Base-by-base conservation (phyloP, 805 yeast species). In the Saturnispora ahearnii region DNA sequence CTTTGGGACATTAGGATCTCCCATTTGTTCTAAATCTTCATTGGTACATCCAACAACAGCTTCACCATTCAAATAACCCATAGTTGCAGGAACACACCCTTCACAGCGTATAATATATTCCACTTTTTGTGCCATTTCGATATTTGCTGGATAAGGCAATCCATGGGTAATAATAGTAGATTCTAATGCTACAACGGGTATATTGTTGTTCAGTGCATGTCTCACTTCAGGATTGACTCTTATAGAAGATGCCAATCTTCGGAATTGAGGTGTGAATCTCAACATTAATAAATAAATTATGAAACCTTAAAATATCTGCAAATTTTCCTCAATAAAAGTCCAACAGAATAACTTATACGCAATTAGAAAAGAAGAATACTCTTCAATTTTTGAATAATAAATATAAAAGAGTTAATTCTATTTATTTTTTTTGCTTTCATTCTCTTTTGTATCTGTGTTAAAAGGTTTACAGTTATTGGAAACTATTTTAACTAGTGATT, bases 81-180 rank as follows among this genome's bases (percentile, higher is more conserved):
- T 79, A 0, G 96, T 87, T 0, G 96, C 96, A 0, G 96, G 96
- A 5, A 84, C 66, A 1, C 81, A 89, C 7, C 91, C 90, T 33
- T 72, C 62, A 0, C 62, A 60, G 41, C 95, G 71, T 15, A 88
- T 74, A 7, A 74, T 67, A 4, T 62, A 51, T 63, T 88, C 96
- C 1, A 86, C 95, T 1, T 70, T 64, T 30, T 58, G 58, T 0
- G 96, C 96, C 88, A 88, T 82, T 26, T 72, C 71, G 10, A 85
- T 59, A 59, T 89, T 88, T 22, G 75, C 74, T 0, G 96, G 96
- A 59, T 67, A 84, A 3, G 96, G 96, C 37, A 88, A 72, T 0
- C 96, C 96, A 67, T 88, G 96, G 6, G 96, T 84, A 56, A 89
- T 78, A 59, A 88, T 89, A 7, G 96, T 88, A 22, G 89, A 81